phyloP scores from a whole-genome alignment of 164 flowering plant genomes.

The Stephania cephalantha region DNA sequence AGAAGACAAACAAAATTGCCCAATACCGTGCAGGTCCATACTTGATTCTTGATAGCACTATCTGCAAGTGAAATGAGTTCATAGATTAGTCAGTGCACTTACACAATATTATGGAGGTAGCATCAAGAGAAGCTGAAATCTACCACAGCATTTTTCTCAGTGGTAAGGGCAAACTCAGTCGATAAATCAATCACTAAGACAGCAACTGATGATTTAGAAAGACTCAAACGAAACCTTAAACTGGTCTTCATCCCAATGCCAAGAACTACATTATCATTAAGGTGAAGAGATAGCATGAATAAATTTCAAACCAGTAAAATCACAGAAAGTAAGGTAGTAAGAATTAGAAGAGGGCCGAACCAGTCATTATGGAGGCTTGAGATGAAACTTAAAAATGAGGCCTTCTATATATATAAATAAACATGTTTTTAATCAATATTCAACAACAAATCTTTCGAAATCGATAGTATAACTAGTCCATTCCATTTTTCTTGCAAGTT shows the following conservation, averaged over 20 bases:
- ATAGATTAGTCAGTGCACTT: background rate
- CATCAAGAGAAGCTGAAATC: background rate
- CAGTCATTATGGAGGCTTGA: no score
- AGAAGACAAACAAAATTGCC: conserved; percentile 94
- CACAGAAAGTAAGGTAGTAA: no score
- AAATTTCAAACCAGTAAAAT: no score
- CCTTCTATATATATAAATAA: no score
- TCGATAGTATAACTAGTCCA: no score
- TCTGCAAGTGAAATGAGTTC: conserved; percentile 42
- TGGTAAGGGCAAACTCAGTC: background rate
- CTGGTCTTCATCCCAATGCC: background rate
- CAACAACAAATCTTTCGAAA: no score
- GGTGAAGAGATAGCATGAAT: background rate
- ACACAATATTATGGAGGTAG: background rate
- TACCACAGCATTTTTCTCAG: background rate
- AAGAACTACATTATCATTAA: background rate
- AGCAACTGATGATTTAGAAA: background rate
- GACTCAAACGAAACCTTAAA: background rate
- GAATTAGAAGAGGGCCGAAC: no score
- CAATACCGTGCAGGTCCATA: conserved; percentile 98
- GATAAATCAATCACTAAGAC: background rate
- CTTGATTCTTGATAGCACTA: conserved; percentile 87
- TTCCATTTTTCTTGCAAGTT: no score
- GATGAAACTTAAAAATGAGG: no score
- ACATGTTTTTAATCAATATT: no score